These are phyloP conservation scores for Sugiyamaella grinbergsii DNA, from an alignment of 1,139 yeast genomes.

Conservation along the genomic window DNA sequence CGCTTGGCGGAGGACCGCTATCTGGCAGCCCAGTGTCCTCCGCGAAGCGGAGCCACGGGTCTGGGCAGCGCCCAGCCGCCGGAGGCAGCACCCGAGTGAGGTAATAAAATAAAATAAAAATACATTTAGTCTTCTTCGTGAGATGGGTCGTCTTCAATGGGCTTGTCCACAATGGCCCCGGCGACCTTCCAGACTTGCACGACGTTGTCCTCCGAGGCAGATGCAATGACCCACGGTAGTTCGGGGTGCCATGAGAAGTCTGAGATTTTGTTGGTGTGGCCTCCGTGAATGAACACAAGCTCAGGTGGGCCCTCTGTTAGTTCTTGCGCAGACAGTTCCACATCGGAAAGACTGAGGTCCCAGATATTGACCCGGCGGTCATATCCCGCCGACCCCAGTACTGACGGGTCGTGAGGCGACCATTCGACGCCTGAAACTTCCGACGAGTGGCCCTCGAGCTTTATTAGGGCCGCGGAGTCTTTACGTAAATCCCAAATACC, in stretches of 20 bases:
- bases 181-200: constrained; percentile 76
- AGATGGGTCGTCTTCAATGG: constrained; percentile 39
- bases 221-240: constrained; percentile 75
- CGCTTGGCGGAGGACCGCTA: too few species aligned
- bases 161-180: constrained; percentile 50
- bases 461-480: constrained; percentile 35
- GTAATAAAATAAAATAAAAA: constrained; percentile 10
- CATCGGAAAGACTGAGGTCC: constrained; percentile 53
- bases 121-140: constrained; percentile 8
- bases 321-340: constrained; percentile 41
- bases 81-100: neutral
- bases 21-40: too few species aligned
- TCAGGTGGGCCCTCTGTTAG: constrained; percentile 42
- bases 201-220: constrained; percentile 89
- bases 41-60: neutral
- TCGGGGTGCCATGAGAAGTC: constrained; percentile 87
- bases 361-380: constrained; percentile 76
- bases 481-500: constrained; percentile 71
- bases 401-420: constrained; percentile 62
- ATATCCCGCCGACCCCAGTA: constrained; percentile 71
- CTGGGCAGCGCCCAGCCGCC: neutral
- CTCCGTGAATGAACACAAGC: constrained; percentile 75
- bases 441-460: constrained; percentile 53
- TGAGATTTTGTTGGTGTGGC: constrained; percentile 85
- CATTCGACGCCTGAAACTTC: constrained; percentile 73